Evolutionary conservation across 2,329 filamentous ascomycete genomes (phyloP).

Genomic region (Botrytis fragariae): DNA sequence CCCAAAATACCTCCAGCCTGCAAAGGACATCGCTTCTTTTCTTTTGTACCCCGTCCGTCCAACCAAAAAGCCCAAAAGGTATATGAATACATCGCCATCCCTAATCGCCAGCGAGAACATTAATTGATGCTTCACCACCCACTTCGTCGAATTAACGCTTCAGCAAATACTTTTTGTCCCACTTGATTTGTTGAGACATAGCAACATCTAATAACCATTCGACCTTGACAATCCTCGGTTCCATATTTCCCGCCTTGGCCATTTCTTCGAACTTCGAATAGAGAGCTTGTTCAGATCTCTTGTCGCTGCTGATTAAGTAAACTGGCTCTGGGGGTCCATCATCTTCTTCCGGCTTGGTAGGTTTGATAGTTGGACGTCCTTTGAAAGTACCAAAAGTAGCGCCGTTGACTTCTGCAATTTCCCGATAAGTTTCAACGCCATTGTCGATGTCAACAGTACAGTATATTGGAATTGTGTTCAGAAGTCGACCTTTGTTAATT

Average conservation of each 20-base stretch:
- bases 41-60: background rate
- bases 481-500: constrained; percentile 71
- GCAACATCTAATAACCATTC: constrained; percentile 91
- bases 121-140: background rate
- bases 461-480: constrained; percentile 76
- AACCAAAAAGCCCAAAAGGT: constrained; percentile 4
- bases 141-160: constrained; percentile 6
- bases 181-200: constrained; percentile 80
- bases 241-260: constrained; percentile 74
- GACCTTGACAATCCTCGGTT: constrained; percentile 73
- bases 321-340: constrained; percentile 66
- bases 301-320: constrained; percentile 74
- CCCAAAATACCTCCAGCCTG: background rate
- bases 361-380: constrained; percentile 54
- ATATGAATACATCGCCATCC: constrained; percentile 1
- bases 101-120: background rate
- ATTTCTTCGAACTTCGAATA: constrained; percentile 81
- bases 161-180: constrained; percentile 58
- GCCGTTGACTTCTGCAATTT: constrained; percentile 85
- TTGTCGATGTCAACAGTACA: constrained; percentile 78
- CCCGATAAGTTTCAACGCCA: constrained; percentile 78
- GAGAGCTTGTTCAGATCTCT: constrained; percentile 64
- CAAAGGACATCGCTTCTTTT: background rate
- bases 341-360: constrained; percentile 60
- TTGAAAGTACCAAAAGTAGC: constrained; percentile 77